Evolutionary conservation across 352 stramenopile genomes (phyloP).

Genomic region (Phytophthora foliorum): DNA sequence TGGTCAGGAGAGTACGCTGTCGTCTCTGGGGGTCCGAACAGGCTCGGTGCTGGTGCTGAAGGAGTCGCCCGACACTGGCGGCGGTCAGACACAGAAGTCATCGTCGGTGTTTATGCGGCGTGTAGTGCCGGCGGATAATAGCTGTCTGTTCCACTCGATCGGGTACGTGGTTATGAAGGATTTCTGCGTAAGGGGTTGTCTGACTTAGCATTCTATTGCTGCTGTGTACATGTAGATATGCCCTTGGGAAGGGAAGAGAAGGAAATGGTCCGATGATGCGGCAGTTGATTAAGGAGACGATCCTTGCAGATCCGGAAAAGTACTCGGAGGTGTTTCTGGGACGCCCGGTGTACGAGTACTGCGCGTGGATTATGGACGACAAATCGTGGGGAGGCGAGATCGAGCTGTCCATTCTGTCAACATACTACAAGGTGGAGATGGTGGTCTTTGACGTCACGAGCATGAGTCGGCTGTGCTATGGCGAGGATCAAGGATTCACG

Average conservation of each 20-base stretch:
- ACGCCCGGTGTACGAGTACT: slow-evolving; percentile 83
- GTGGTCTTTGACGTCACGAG: slow-evolving; percentile 89
- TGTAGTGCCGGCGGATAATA: slow-evolving; percentile 87
- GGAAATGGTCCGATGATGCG: slow-evolving; percentile 72
- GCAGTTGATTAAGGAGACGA: slow-evolving; percentile 78
- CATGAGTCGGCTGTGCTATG: slow-evolving; percentile 87
- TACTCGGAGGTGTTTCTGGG: slow-evolving; percentile 88
- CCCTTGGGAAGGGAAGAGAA: slow-evolving; percentile 69
- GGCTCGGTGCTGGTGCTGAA: slow-evolving; percentile 83
- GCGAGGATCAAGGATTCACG: slow-evolving; percentile 83
- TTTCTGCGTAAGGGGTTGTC: background rate
- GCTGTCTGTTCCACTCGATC: slow-evolving; percentile 90
- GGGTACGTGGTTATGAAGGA: slow-evolving; percentile 39
- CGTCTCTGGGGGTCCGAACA: slow-evolving; percentile 64
- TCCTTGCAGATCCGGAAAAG: slow-evolving; percentile 59
- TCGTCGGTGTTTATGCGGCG: slow-evolving; percentile 73
- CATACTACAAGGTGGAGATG: slow-evolving; percentile 83
- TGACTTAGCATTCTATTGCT: slow-evolving; percentile 6
- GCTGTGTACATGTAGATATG: slow-evolving; percentile 57
- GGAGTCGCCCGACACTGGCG: slow-evolving; percentile 46
- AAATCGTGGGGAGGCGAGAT: slow-evolving; percentile 91
- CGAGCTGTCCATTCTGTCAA: slow-evolving; percentile 86
- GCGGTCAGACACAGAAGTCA: slow-evolving; percentile 26
- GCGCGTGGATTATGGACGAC: slow-evolving; percentile 84
- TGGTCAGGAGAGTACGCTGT: slow-evolving; percentile 53